Base-by-base conservation (phyloP, 2,329 filamentous ascomycete genomes). In the Clonostachys sp. region DNA sequence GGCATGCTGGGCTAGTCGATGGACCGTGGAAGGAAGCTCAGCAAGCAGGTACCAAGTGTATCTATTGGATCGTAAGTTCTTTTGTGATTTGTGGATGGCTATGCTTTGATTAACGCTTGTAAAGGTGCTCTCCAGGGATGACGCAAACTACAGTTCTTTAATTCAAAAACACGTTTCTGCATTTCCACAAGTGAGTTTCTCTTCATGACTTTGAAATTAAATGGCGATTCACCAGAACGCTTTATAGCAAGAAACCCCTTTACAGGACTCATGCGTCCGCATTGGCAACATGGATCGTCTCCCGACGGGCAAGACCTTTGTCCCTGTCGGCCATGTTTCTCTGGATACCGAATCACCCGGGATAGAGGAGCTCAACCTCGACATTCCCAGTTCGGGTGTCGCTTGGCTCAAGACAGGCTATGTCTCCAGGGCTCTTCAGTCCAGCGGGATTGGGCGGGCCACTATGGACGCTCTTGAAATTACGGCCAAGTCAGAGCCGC, bases 271-370 rank as follows among this genome's bases (percentile, higher is more conserved):
- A 30, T 30, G 24, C 24, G 8, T 4, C 2, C 24, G 24, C 42
- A 44, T 34, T 33, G 20, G 14, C 24, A 14, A 30, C 8, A 20
- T 34, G 33, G 39, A 12, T 14, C 12, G n/a, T 30, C 46, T 51
- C 2, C 51, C 55, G 2, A 40, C 49, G 0, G 12, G 35, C 5
- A 20, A 47, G 0, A 20, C 30, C 5, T 65, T 66, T 40, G 41
- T 57, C 6, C 62, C 63, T 1, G 50, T 66, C 18, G 62, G 62
- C 5, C 63, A 66, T 42, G 60, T 65, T 35, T 55, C 59, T 3
- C 54, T 66, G 5, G 57, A 59, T 48, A 47, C 42, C 5, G 50
- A 54, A 30, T 50, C 56, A 8, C 34, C 50, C 6, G 41, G 14
- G 42, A 18, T 43, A 5, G 36, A 42, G 4, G 39, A 30, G 14